Evolutionary conservation across 371 early-diverging fungal genomes (phyloP).

Genomic region (Mucor indicus): DNA sequence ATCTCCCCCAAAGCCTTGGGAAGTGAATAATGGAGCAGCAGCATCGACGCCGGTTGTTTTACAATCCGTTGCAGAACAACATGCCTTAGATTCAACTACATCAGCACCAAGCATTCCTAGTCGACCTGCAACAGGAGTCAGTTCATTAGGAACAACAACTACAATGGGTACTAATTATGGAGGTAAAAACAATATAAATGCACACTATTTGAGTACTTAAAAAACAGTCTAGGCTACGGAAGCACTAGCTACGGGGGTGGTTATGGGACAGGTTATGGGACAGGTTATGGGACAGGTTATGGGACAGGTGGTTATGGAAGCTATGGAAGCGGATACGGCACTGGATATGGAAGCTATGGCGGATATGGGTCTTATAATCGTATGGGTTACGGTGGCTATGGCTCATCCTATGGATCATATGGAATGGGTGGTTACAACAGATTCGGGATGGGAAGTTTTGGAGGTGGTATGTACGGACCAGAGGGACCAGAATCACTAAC

Average conservation of each 20-base stretch:
- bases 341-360: slow-evolving; percentile 18
- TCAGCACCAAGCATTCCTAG: slow-evolving; percentile 29
- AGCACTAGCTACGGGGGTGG: slow-evolving; percentile 13
- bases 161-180: slow-evolving; percentile 1
- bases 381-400: slow-evolving; percentile 17
- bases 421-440: slow-evolving; percentile 24
- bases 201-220: background rate
- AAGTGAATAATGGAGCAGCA: slow-evolving; percentile 49
- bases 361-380: slow-evolving; percentile 24
- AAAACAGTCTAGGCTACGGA: slow-evolving; percentile 1
- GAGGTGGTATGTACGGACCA: slow-evolving; percentile 53
- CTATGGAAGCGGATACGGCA: slow-evolving; percentile 20
- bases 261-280: slow-evolving; percentile 1
- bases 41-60: slow-evolving; percentile 24
- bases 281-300: slow-evolving; percentile 9
- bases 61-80: slow-evolving; percentile 14
- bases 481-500: slow-evolving; percentile 64
- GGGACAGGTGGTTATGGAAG: slow-evolving; percentile 13
- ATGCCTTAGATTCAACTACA: slow-evolving; percentile 3
- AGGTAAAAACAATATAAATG: too few relatives aligned
- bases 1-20: slow-evolving; percentile 96
- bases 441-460: slow-evolving; percentile 29
- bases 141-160: slow-evolving; percentile 11
- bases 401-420: slow-evolving; percentile 14
- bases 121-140: slow-evolving; percentile 23